Base-by-base conservation (phyloP, 2,329 filamentous ascomycete genomes). In the Atkinsonella hypoxylon region DNA sequence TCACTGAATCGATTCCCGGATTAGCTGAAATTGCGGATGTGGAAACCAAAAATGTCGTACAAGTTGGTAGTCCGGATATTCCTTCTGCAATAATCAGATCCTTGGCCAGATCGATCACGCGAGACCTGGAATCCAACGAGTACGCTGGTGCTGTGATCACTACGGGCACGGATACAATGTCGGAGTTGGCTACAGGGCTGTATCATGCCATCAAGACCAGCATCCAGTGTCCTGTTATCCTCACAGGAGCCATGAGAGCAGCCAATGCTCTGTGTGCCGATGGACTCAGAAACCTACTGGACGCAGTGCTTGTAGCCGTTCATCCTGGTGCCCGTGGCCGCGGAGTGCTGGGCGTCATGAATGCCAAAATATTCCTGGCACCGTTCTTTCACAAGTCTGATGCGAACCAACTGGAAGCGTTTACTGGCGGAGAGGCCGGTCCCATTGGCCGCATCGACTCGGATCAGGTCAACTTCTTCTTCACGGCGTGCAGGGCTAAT, bases 81-180 rank as follows among this genome's bases (percentile, higher is more conserved):
- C 78, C 74, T 31, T 64, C 72, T 17, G 67, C 63, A 6, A 69
- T 77, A 49, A 67, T 75, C 34, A 64, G 79, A 18, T 68, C 65
- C 26, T 58, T 81, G 36, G 68, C 72, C 6, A 66, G 72, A 22
- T 63, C 67, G 50, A 73, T 81, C 48, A 73, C 76, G 50, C 54
- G 54, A 6, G 74, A 76, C 50, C 66, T 80, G 4, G 69, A 72
- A 26, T 61, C 59, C 51, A 64, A 65, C n/a, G 56, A 63, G 47
- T 64, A 63, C 34, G 63, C 67, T 64, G 78, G 73, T 36, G 76
- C 75, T 7, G 76, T 83, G 6, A 66, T 85, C 49, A 83, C 81
- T 0, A 81, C 84, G 57, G 81, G 81, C 45, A 84, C 81, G 9
- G 81, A 85, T 57, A 82, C 78, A 0, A 68, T 84, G 1, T 80